Evolutionary conservation across 345 rosid genomes (phyloP).

Genomic region (Brassica cretica): DNA sequence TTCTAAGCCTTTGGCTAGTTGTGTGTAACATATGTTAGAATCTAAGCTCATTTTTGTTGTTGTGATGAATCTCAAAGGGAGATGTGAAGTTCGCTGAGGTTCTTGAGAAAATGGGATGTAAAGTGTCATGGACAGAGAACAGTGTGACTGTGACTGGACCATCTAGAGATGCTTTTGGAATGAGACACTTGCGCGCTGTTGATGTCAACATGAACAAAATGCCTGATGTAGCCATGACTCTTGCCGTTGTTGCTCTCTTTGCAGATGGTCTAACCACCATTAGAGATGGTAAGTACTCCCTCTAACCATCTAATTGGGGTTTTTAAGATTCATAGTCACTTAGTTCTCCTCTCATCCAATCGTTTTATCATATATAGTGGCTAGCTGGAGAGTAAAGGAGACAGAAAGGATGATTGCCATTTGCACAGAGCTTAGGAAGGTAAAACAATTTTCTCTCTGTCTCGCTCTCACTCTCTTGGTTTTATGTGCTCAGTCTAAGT

Average conservation of each 20-base stretch:
- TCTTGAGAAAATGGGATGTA: slow-evolving; percentile 93
- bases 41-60: background rate
- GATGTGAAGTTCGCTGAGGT: slow-evolving; percentile 95
- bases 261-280: slow-evolving; percentile 95
- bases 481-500: background rate
- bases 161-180: slow-evolving; percentile 64
- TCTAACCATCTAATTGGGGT: no score
- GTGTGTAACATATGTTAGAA: background rate
- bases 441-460: background rate
- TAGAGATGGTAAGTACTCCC: slow-evolving; percentile 68
- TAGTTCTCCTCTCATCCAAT: no score
- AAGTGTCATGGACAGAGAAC: slow-evolving; percentile 87
- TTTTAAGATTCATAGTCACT: no score
- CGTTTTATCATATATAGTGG: slow-evolving; percentile 27
- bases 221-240: slow-evolving; percentile 99
- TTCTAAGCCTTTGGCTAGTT: background rate
- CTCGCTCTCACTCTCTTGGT: background rate
- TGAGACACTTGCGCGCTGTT: slow-evolving; percentile 69
- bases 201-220: slow-evolving; percentile 99
- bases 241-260: slow-evolving; percentile 92
- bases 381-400: slow-evolving; percentile 99
- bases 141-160: slow-evolving; percentile 94
- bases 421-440: slow-evolving; percentile 96
- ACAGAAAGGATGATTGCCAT: slow-evolving; percentile 96
- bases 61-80: slow-evolving; percentile 44